Base-by-base conservation (phyloP, 257 asterid species). In the Solanum paucissectum region DNA sequence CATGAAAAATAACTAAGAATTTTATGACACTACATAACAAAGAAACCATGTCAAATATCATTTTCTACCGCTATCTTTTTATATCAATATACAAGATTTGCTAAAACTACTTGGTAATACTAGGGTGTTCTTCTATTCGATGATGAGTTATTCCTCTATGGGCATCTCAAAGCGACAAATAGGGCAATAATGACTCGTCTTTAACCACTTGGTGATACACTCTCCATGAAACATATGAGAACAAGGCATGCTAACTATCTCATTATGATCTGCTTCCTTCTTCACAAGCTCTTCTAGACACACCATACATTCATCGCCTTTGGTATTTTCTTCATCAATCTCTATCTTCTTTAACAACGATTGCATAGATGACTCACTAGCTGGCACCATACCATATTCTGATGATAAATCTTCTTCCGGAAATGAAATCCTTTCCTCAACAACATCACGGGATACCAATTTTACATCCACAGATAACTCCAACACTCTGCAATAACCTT, bases 111-210 rank as follows among this genome's bases (percentile, higher is more conserved):
- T 9, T 58, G 0, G 68, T 58, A 20, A 58, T 52, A 16, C 9
- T 52, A 12, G 52, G 52, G 62, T 52, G 23, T 14, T 52, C 9
- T 52, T 52, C 8, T 46, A 13, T 46, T 46, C 18, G 18, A 44
- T 44, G 18, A 44, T 44, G 55, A 44, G 18, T 44, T 44, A 44
- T 46, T 46, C 64, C 64, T 20, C 5, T 4, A 55, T 55, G 66
- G 84, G 84, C 37, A 77, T 74, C 75, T 87, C 33, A 9, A 40
- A 82, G 9, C 85, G 89, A 23, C 90, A 88, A 33, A 83, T 74
- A 14, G 92, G 92, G 62, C 92, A 90, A 29, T 4, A 74, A 27
- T 74, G 90, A 21, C 84, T 88, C 7, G 18, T 64, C 60, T 33
- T 4, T 1, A 90, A 71, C 92, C 90, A 90, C 25, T 25, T 62